Base-by-base conservation (phyloP, 2,329 filamentous ascomycete species). In the Zymoseptoria brevis region DNA sequence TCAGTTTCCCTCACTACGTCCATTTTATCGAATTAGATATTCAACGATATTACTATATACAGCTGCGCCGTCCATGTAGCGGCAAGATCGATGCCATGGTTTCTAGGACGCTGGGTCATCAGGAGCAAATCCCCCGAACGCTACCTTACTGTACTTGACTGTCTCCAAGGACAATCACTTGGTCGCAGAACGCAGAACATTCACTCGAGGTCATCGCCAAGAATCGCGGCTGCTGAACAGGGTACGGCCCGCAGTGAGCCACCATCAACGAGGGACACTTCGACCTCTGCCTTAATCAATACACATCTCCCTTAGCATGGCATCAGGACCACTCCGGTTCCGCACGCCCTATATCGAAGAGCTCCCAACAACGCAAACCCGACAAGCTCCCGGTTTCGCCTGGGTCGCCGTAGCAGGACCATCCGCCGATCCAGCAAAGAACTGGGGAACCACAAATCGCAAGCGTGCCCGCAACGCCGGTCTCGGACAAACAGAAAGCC, bases 341-440 rank as follows among this genome's bases (percentile, higher is more conserved):
- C 66, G 67, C 16, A 86, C 86, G 81, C 83, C 83, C 66, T 87
- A 89, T 68, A 90, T 97, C 68, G 86, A 95, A 75, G 87, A 96
- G 67, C 79, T 96, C 59, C 88, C 90, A 41, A 77, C 77, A 59
- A 85, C 84, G 69, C 79, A 85, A 26, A 70, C 70, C 19, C 85
- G 84, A 62, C 85, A 85, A 16, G 88, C 90, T 1, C 91, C 93
- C 0, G 93, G 93, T 69, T 97, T 91, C 88, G 90, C 90, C 11
- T 96, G 96, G 72, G 89, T 96, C 1, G 86, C 91, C 29, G 90
- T 96, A 71, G 86, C 83, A 16, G 71, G 81, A 73, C 80, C 82
- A 58, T 80, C 83, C 57, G 80, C 82, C 11, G 71, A 79, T 66
- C 76, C 77, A 75, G 81, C 79, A 71, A 72, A 76, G 74, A 69